Percentiles rank a stretch among this genome's conserved stretches.
Conservation (phyloP, 2,329 filamentous ascomycete genomes). For the Bipolaris gigantea region DNA sequence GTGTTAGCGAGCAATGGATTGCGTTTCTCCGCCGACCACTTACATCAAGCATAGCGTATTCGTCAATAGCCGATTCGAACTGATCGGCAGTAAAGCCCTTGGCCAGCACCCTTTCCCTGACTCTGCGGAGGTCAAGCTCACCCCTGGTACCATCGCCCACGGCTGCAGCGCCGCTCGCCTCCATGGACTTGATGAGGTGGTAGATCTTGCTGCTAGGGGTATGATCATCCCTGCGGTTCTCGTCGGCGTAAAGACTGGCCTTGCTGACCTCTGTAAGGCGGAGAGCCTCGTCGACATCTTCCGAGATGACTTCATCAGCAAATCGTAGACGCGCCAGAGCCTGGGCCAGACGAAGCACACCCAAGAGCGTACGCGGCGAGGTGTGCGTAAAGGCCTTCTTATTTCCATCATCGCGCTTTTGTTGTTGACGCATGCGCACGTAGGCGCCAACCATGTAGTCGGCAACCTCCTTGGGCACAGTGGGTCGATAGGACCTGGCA, state of each 20-base stretch:
- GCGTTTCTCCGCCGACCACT: constrained; percentile 48
- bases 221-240: constrained; percentile 60
- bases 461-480: constrained; percentile 79
- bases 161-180: constrained; percentile 77
- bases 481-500: constrained; percentile 84
- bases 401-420: constrained; percentile 85
- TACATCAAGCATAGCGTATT: constrained; percentile 87
- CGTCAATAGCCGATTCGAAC: constrained; percentile 80
- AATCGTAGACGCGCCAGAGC: constrained; percentile 91
- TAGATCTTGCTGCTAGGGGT: constrained; percentile 91
- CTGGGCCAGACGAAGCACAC: constrained; percentile 89
- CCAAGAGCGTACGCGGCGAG: constrained; percentile 88
- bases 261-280: constrained; percentile 92
- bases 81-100: constrained; percentile 98
- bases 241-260: constrained; percentile 79
- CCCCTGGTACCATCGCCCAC: constrained; percentile 72
- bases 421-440: constrained; percentile 87
- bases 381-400: constrained; percentile 95
- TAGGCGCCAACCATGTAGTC: constrained; percentile 98
- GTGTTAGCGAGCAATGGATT: constrained; percentile 33
- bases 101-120: constrained; percentile 87
- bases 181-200: constrained; percentile 86
- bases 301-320: constrained; percentile 77
- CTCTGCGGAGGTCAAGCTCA: constrained; percentile 83
- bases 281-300: constrained; percentile 94